Evolutionary conservation across 371 early-diverging fungal genomes (phyloP), one percentile per base, ranked within the genome.

Genomic region (Entomophthora muscae): DNA sequence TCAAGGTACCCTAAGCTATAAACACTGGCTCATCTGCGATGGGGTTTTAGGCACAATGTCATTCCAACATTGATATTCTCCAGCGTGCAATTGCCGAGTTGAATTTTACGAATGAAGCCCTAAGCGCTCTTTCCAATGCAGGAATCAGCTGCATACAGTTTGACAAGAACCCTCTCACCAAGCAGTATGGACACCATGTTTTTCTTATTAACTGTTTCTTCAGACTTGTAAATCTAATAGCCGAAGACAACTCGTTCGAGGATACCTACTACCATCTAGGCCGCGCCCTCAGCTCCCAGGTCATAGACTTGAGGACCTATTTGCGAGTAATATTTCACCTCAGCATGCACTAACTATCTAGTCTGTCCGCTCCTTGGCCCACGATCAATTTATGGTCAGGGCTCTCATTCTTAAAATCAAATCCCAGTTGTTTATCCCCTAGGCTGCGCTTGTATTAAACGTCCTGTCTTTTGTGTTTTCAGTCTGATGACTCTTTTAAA

Each of bases 381-480:
- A 30, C 21, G 59, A 58, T 32, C 59, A 58, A 22, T 58, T 58
- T 58, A 58, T 31, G 30, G 30, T 22, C 12, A 23, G 59, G 31
- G 59, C 59, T 10, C 31, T 58, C 28, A 58, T 58, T 21, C 22
- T 58, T 30, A 58, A 58, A 58, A 58, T 58, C 30, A 58, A 58
- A 58, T 24, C 21, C 21, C 24, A 28, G 24, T 32, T 58, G 26
- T 27, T 22, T 3, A 28, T 58, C 21, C 59, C 59, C 21, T n/a
- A n/a, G n/a, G n/a, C n/a, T n/a, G n/a, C n/a, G n/a, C n/a, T n/a
- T n/a, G n/a, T n/a, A n/a, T n/a, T n/a, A n/a, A n/a, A n/a, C n/a
- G n/a, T n/a, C n/a, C n/a, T n/a, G n/a, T n/a, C n/a, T n/a, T n/a
- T n/a, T n/a, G n/a, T n/a, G n/a, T n/a, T n/a, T n/a, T n/a, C n/a